These are phyloP conservation scores for Datura wrightii DNA, from an alignment of 257 asterid species.

Conservation along the genomic window DNA sequence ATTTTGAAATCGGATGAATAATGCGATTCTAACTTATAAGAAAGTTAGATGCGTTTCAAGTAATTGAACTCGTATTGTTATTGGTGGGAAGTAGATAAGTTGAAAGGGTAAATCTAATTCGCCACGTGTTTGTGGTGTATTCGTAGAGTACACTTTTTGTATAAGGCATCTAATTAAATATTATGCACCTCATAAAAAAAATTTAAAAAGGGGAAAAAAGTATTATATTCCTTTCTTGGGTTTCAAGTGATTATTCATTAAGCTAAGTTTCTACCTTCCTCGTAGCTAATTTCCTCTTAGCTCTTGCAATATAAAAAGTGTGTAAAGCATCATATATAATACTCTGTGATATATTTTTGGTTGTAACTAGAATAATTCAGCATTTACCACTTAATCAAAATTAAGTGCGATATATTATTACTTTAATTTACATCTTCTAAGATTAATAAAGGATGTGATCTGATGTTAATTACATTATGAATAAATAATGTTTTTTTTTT, in stretches of 20 bases:
- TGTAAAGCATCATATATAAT: not conserved
- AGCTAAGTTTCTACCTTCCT: constrained; percentile 18
- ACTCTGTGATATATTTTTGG: not conserved
- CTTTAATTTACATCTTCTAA: not conserved
- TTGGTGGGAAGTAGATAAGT: constrained; percentile 9
- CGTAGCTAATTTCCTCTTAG: not conserved
- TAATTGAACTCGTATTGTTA: constrained; percentile 4
- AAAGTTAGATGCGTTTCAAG: not conserved
- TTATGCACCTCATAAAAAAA: not conserved
- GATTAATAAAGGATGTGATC: no score
- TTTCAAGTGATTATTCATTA: constrained; percentile 31
- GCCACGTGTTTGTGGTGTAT: constrained; percentile 1
- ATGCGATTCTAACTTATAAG: not conserved
- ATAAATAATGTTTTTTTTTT: no score
- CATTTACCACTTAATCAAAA: no score
- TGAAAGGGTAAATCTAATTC: not conserved
- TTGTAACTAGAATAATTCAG: not conserved
- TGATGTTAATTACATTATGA: no score
- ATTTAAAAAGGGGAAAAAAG: no score
- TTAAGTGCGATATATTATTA: not conserved
- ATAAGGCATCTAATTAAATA: not conserved
- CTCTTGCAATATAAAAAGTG: not conserved
- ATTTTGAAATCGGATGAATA: no score
- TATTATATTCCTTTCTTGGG: constrained; percentile 31
- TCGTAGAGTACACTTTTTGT: constrained; percentile 30